phyloP scores from a whole-genome alignment of 306 rosid species.

The Erythrophleum fordii region DNA sequence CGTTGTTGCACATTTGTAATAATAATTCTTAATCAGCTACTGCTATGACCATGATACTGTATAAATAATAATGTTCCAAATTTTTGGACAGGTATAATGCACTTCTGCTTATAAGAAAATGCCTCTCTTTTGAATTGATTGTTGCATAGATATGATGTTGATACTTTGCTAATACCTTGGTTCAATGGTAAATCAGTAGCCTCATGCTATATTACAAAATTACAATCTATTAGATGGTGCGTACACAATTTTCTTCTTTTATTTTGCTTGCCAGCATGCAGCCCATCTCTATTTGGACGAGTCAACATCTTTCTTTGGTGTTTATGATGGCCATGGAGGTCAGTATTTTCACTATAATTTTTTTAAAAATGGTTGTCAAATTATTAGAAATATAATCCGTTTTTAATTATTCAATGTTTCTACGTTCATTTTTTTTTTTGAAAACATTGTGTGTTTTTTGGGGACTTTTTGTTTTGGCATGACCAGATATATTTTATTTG shows the following conservation, averaged over 20 bases:
- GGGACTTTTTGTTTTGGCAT: not conserved
- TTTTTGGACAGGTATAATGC: not conserved
- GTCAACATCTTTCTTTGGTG: conserved; percentile 90
- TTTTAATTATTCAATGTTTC: not conserved
- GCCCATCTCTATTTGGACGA: conserved; percentile 79
- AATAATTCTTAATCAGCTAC: conserved; percentile 19
- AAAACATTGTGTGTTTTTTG: not conserved
- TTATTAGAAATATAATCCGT: not conserved
- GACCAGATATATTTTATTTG: not conserved
- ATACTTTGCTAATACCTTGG: conserved; percentile 27
- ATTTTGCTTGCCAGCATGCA: conserved; percentile 76
- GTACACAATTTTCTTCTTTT: conserved; percentile 26
- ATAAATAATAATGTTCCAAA: conserved; percentile 9
- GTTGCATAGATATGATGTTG: conserved; percentile 2
- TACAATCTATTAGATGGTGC: conserved; percentile 20
- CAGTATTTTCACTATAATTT: conserved; percentile 25
- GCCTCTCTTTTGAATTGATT: conserved; percentile 36
- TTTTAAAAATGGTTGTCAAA: not conserved
- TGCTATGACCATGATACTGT: not conserved
- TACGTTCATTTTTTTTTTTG: not conserved
- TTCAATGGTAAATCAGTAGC: conserved; percentile 29
- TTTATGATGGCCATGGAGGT: conserved; percentile 99
- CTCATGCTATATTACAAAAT: not conserved
- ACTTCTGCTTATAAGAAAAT: conserved; percentile 11
- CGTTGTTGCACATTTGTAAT: not conserved